phyloP scores from a whole-genome alignment of 495 filamentous ascomycete genomes.

The Hypomontagnella submonticulosa region DNA sequence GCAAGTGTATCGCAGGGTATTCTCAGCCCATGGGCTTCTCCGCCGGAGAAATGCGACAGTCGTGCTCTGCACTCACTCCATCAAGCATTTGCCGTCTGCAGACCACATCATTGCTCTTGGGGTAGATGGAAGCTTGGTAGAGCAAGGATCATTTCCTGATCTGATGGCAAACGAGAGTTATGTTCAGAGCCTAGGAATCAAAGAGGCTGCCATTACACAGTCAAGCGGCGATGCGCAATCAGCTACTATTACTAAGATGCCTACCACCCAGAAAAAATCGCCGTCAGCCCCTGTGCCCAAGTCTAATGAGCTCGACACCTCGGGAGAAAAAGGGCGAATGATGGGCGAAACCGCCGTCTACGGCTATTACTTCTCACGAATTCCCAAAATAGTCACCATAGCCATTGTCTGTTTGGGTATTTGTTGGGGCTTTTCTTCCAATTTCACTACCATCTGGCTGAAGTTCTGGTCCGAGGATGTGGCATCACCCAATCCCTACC shows the following conservation, averaged over 20 bases:
- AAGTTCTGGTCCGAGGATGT: slow-evolving; percentile 53
- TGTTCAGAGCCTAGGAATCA: slow-evolving; percentile 31
- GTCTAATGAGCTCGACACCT: background rate
- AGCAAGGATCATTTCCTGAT: slow-evolving; percentile 56
- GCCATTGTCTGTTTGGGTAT: slow-evolving; percentile 42
- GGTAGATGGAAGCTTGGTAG: slow-evolving; percentile 50
- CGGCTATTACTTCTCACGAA: slow-evolving; percentile 50
- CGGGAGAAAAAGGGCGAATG: slow-evolving; percentile 17
- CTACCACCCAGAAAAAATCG: background rate
- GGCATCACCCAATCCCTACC: slow-evolving; percentile 36
- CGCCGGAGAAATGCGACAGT: slow-evolving; percentile 60
- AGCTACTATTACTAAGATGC: background rate
- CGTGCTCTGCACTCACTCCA: slow-evolving; percentile 58
- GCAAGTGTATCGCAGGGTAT: slow-evolving; percentile 66
- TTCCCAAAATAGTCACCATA: slow-evolving; percentile 31
- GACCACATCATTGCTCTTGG: slow-evolving; percentile 60
- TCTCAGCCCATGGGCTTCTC: slow-evolving; percentile 66
- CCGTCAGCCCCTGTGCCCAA: background rate
- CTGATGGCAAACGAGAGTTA: slow-evolving; percentile 46
- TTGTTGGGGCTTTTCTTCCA: slow-evolving; percentile 50
- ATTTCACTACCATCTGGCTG: slow-evolving; percentile 55
- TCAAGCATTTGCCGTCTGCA: slow-evolving; percentile 54
- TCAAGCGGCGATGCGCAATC: background rate
- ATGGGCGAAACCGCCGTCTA: slow-evolving; percentile 50
- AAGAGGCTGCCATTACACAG: background rate